Conservation (phyloP, 2,329 filamentous ascomycete genomes). For the Exophiala bonariae region DNA sequence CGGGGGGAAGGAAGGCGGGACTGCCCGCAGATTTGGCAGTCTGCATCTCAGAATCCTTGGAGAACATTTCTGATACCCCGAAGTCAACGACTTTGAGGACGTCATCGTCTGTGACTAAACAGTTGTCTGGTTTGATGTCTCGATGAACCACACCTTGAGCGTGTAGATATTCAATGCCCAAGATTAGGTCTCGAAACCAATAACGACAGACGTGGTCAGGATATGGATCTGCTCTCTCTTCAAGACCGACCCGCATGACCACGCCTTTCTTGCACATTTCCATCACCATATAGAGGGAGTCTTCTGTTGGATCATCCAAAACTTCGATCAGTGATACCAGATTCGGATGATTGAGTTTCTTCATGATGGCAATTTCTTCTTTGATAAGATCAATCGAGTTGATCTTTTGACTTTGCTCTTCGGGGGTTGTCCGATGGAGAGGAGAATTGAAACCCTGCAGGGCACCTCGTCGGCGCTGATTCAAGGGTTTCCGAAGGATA, state of each 20-base stretch:
- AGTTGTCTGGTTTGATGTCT: slow-evolving; percentile 97
- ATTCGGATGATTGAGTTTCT: slow-evolving; percentile 93
- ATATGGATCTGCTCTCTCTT: slow-evolving; percentile 79
- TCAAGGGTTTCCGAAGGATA: slow-evolving; percentile 68
- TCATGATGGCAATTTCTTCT: slow-evolving; percentile 98
- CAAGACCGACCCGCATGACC: slow-evolving; percentile 92
- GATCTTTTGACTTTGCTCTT: slow-evolving; percentile 43
- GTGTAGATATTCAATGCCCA: slow-evolving; percentile 95
- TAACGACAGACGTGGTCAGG: slow-evolving; percentile 76
- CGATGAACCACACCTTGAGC: slow-evolving; percentile 92
- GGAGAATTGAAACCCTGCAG: slow-evolving; percentile 61
- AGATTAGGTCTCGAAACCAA: slow-evolving; percentile 92
- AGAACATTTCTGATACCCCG: slow-evolving; percentile 98
- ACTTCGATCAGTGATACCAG: slow-evolving; percentile 93
- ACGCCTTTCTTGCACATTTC: slow-evolving; percentile 99
- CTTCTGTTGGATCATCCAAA: slow-evolving; percentile 89
- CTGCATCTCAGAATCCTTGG: slow-evolving; percentile 82
- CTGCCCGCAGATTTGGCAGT: slow-evolving; percentile 92
- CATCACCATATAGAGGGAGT: slow-evolving; percentile 97
- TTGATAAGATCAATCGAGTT: slow-evolving; percentile 83
- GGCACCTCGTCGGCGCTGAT: slow-evolving; percentile 51
- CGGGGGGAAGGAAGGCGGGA: slow-evolving; percentile 89
- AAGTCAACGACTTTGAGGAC: slow-evolving; percentile 98
- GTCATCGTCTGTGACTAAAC: slow-evolving; percentile 83
- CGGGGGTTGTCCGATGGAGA: slow-evolving; percentile 58